Base-by-base conservation (phyloP, 257 asterid genomes). In the Solanum chaucha region DNA sequence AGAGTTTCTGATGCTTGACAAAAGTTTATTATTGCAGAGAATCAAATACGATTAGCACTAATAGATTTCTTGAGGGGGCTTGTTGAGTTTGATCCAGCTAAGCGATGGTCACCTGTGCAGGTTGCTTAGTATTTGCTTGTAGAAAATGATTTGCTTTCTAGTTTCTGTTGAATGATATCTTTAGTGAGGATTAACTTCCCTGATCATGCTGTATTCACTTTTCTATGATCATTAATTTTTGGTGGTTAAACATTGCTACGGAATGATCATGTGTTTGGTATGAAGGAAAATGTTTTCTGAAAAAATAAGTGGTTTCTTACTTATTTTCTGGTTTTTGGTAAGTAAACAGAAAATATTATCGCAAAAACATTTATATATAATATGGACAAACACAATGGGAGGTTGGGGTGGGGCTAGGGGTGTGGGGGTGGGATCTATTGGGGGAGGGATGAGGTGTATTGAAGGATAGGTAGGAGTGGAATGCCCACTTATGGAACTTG, bases 61-160 rank as follows among this genome's bases (percentile, higher is more conserved):
- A 90, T 95, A 93, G 99, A 97, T 93, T 97, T 97, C 92, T 91
- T 97, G 91, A 95, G 94, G 93, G 99, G 99, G 72, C 98, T 97
- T 61, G 92, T 97, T 84, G 98, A 97, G 89, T 96, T 97, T 90
- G 99, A 97, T 93, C 99, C 99, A 22, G 97, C 92, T 82, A 97
- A 95, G 88, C 95, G 99, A 88, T 97, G 99, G 99, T 95, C 99
- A 30, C 99, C 99, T 59, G 87, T 92, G 92, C 99, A 97, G 99
- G 99, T 97, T 90, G 87, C 72, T 75, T 77, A 55, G 26, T 87
- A 55, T 71, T 28, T 58, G 59, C 86, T 55, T 83, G 87, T 87
- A n/a, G 81, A 83, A 75, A 88, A 32, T 83, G 41, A 82, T 86
- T 78, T 74, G 65, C 64, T 51, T 58, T 61, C 74, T 75, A 67